Conservation (phyloP, 2,329 filamentous ascomycete species). For the Ophiocordyceps sinensis region DNA sequence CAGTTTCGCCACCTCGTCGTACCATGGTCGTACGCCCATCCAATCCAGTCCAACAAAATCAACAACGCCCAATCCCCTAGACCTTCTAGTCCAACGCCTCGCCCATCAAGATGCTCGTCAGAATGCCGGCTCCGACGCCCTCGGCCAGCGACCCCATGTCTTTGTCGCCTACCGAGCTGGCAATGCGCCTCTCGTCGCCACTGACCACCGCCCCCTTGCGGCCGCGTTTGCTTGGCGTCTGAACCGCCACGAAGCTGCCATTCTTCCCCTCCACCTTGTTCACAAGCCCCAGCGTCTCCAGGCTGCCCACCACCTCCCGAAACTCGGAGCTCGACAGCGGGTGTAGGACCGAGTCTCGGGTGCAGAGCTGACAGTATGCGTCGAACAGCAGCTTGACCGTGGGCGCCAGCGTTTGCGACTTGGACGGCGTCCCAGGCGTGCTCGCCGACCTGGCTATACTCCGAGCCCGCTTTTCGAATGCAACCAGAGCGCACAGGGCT, state of each 20-base stretch:
- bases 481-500: slow-evolving; percentile 74
- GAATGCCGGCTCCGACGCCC: slow-evolving; percentile 43
- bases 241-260: slow-evolving; percentile 47
- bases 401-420: slow-evolving; percentile 47
- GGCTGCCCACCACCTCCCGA: slow-evolving; percentile 74
- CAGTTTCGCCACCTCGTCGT: not conserved
- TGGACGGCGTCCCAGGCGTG: slow-evolving; percentile 41
- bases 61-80: not conserved
- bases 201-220: slow-evolving; percentile 38
- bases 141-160: slow-evolving; percentile 62
- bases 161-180: slow-evolving; percentile 65
- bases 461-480: slow-evolving; percentile 65
- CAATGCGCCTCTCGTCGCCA: slow-evolving; percentile 62
- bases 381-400: slow-evolving; percentile 76
- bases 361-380: slow-evolving; percentile 72
- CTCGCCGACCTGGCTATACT: slow-evolving; percentile 27
- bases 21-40: not conserved
- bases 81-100: slow-evolving; percentile 36
- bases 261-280: slow-evolving; percentile 55
- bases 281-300: slow-evolving; percentile 78
- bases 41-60: not conserved
- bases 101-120: slow-evolving; percentile 47
- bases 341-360: slow-evolving; percentile 74
- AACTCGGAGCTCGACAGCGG: slow-evolving; percentile 87
- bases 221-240: slow-evolving; percentile 58